Percentiles rank a stretch among this genome's conserved stretches.
These are phyloP conservation scores for Mycena venus DNA, from an alignment of 768 basidiomycete species.

Conservation along the genomic window DNA sequence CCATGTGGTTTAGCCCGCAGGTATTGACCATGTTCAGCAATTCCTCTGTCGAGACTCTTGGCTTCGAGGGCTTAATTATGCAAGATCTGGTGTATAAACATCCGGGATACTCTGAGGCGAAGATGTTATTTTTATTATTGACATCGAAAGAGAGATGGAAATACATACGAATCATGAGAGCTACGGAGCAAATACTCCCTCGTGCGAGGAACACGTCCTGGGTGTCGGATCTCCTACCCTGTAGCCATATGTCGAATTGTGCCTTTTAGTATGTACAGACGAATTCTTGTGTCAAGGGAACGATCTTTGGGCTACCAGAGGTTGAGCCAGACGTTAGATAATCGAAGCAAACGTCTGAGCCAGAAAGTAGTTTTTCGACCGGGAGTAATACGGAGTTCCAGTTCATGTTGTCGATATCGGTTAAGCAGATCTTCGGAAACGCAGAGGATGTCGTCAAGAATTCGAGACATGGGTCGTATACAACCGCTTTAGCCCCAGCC, in stretches of 20 bases:
- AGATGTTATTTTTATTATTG: not conserved
- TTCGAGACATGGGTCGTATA: constrained; percentile 14
- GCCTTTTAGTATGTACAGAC: constrained; percentile 7
- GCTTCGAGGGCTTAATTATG: constrained; percentile 7
- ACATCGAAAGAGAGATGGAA: not conserved
- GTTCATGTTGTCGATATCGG: not conserved
- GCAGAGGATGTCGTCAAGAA: not conserved
- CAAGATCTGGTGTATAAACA: constrained; percentile 18
- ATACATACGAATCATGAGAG: constrained; percentile 10
- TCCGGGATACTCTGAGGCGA: constrained; percentile 4
- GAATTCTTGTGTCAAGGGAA: constrained; percentile 14
- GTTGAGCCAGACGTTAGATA: constrained; percentile 15
- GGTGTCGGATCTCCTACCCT: not conserved
- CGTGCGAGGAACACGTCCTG: constrained; percentile 8
- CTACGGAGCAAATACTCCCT: constrained; percentile 15
- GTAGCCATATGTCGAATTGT: constrained; percentile 8
- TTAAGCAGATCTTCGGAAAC: constrained; percentile 5
- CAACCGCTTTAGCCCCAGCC: constrained; percentile 12
- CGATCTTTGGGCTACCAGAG: constrained; percentile 14
- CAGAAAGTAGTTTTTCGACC: not conserved
- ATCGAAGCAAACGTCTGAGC: constrained; percentile 14
- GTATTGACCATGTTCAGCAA: constrained; percentile 8
- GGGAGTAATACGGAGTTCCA: constrained; percentile 2
- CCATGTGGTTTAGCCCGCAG: constrained; percentile 12
- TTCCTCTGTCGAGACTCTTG: constrained; percentile 9